Conservation (phyloP, 1,284 basidiomycete species). For the Cutaneotrichosporon sp. region DNA sequence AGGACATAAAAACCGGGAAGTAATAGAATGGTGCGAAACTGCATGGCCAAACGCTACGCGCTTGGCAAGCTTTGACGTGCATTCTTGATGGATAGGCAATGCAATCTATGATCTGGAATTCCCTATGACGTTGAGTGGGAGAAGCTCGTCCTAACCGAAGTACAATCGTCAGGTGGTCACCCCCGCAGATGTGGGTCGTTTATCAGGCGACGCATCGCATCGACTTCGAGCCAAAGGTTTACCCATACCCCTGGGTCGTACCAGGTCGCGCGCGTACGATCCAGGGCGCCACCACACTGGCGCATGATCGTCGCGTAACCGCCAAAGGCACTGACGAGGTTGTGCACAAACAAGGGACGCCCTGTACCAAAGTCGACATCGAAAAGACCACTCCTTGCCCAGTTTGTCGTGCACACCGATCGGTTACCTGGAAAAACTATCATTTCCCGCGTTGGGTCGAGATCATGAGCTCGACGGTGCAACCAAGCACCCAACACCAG, state of each 20-base stretch:
- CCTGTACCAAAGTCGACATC: constrained; percentile 48
- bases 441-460: constrained; percentile 42
- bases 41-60: no score
- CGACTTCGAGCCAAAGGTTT: constrained; percentile 11
- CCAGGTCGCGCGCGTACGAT: constrained; percentile 3
- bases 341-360: constrained; percentile 34
- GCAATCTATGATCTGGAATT: no score
- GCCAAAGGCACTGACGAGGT: constrained; percentile 7
- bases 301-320: constrained; percentile 8
- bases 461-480: constrained; percentile 48
- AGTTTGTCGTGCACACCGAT: constrained; percentile 49
- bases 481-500: constrained; percentile 42
- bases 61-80: no score
- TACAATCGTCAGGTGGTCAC: no score
- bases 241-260: constrained; percentile 12
- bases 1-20: no score
- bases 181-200: constrained; percentile 7
- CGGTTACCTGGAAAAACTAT: constrained; percentile 48
- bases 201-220: constrained; percentile 6
- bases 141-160: no score
- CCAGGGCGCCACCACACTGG: background rate
- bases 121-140: no score
- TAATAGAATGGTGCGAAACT: no score
- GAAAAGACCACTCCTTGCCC: constrained; percentile 48
- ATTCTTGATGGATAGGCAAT: no score